Evolutionary conservation across 2,329 filamentous ascomycete species (phyloP).

Genomic region (Diaporthe amygdali): DNA sequence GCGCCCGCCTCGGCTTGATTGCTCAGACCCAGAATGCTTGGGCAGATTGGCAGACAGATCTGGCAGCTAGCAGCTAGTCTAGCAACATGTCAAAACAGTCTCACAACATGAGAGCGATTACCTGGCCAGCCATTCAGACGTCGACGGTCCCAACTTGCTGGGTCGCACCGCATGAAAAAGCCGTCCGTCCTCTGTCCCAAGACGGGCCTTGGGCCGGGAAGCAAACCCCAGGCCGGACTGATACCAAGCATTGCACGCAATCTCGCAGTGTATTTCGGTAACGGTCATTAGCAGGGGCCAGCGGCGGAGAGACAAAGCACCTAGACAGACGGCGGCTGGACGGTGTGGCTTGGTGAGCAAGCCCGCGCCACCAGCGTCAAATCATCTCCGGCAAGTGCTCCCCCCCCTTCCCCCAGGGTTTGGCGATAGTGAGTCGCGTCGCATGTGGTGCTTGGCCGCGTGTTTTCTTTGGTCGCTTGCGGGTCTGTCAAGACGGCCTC

Average conservation of each 20-base stretch:
- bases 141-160: not conserved
- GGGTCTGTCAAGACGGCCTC: slow-evolving; percentile 7
- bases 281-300: slow-evolving; percentile 1
- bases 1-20: slow-evolving; percentile 2
- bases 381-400: not conserved
- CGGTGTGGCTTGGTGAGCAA: slow-evolving; percentile 17
- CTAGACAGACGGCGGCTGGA: not conserved
- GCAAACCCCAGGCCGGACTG: not conserved
- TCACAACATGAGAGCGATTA: not conserved
- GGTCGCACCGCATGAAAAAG: slow-evolving; percentile 17
- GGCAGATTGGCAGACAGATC: not conserved
- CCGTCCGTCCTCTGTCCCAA: not conserved
- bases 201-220: not conserved
- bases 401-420: no score
- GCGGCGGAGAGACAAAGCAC: not conserved
- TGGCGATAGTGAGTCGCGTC: slow-evolving; percentile 6
- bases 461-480: slow-evolving; percentile 6
- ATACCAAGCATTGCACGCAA: slow-evolving; percentile 5
- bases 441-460: not conserved
- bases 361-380: not conserved
- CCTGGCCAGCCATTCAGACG: not conserved
- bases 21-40: not conserved
- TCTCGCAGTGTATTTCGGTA: not conserved
- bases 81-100: slow-evolving; percentile 17
- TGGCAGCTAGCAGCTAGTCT: not conserved